Base-by-base conservation (phyloP, 768 basidiomycete species). In the Hortiboletus campestris region DNA sequence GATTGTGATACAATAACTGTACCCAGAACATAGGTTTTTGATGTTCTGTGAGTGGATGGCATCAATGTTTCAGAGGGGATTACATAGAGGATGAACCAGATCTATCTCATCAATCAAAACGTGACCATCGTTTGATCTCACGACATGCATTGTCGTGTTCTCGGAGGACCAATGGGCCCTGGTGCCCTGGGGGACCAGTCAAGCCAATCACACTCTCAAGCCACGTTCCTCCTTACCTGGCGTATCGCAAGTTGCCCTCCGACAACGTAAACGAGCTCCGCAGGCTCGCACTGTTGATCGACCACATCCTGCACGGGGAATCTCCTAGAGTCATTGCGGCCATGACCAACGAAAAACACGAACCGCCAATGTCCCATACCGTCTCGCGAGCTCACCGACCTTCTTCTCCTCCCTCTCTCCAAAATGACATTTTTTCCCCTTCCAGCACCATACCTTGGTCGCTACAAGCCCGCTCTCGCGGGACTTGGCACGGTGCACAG, bases 81-180 rank as follows among this genome's bases (percentile, higher is more conserved):
- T 35, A 31, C 20, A 35, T 14, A 20, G 17, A 35, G 40, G 12
- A 46, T 72, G 61, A 62, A 91, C 91, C 55, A 89, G 68, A 58
- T 92, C 86, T 40, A 83, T 75, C 63, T 92, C 87, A 59, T 92
- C 89, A 52, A 91, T 83, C 55, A 80, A 74, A 29, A 87, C 70
- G 13, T 80, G 71, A 3, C 80, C 81, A 17, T 73, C 63, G 9
- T 67, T 62, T 2, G 76, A 78, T 51, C 89, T 80, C 34, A 91
- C 77, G 46, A 85, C 73, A 56, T 92, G 90, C 88, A 94, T 91
- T 1, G 89, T 77, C 6, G 89, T 91, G 59, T 93, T 92, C 46
- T 91, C 90, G 1, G 80, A 67, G 12, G 83, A 81, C 91, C 91
- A 93, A 63, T 85, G 88, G 7, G 76, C 77, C 45, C 91, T 80